Evolutionary conservation across 805 yeast species (phyloP), one percentile per base, ranked within the genome.

Genomic region (Pichia phayaonensis): DNA sequence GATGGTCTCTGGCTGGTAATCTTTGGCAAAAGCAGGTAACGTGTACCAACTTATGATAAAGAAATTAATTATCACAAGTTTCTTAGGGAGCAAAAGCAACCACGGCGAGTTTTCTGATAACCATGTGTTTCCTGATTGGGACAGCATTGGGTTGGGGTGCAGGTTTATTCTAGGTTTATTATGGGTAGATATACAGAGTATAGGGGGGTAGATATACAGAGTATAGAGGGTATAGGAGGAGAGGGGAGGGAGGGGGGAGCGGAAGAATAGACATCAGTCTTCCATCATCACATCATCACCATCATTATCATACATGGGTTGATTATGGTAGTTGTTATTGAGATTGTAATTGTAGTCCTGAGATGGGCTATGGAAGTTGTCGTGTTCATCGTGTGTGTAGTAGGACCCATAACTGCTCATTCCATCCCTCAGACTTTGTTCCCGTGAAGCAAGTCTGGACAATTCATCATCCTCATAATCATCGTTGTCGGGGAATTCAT

Each of bases 361-460:
- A 31, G 15, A 31, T 2, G 36, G n/a, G 2, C 12, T 7, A 31
- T 31, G 3, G 15, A 15, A 31, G 6, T 13, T 7, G 4, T 31
- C 36, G 12, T 31, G 36, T 13, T 52, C 54, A 20, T 48, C 51
- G 11, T 52, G 51, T 2, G 44, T 45, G 27, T 54, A 54, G 29
- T 54, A 54, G 4, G 57, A 47, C 7, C 57, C 57, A 40, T 54
- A 54, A 21, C 49, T 26, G 39, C 57, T 54, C 54, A 48, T 54
- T 1, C 54, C 55, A 20, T 51, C 48, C 15, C 46, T 24, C 6
- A 54, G 22, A 15, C 34, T 42, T 34, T 46, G 47, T 31, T 40
- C 41, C 40, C 42, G 12, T 22, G 36, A 16, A 10, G 46, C 31
- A 13, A 46, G 26, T 22, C 27, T 21, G 26, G 26, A 8, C 20